These are phyloP conservation scores for Aspergillus brasiliensis DNA, from an alignment of 2,329 filamentous ascomycete genomes.

Conservation along the genomic window DNA sequence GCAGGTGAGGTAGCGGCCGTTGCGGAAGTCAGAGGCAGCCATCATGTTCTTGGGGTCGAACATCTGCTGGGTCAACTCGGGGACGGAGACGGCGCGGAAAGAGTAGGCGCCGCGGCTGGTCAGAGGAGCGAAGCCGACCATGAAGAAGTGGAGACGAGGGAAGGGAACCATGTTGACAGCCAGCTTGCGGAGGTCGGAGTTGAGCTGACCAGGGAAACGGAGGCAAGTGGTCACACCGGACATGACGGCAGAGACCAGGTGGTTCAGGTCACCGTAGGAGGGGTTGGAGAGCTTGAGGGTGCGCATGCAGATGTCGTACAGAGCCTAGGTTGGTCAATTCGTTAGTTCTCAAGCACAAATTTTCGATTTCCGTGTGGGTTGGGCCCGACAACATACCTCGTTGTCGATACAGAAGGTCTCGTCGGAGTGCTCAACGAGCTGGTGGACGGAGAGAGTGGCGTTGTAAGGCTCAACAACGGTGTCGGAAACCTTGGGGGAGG, in stretches of 20 bases:
- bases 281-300: conserved; percentile 98
- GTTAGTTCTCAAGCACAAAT: conserved; percentile 7
- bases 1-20: conserved; percentile 99
- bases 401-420: conserved; percentile 99
- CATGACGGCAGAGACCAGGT: conserved; percentile 99
- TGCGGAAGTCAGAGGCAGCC: conserved; percentile 99
- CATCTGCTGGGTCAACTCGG: conserved; percentile 99
- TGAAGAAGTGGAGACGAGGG: conserved; percentile 99
- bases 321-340: conserved; percentile 56
- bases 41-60: conserved; percentile 99
- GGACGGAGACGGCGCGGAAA: conserved; percentile 96
- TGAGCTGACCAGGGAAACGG: conserved; percentile 99
- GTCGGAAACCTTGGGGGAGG: conserved; percentile 98
- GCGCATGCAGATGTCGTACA: conserved; percentile 99
- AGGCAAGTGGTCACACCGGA: conserved; percentile 98
- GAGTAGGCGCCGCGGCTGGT: conserved; percentile 89
- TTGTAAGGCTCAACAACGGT: conserved; percentile 99
- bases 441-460: conserved; percentile 96
- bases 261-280: conserved; percentile 98
- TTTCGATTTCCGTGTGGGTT: background rate
- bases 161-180: conserved; percentile 99
- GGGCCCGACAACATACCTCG: conserved; percentile 60
- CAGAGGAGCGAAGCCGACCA: conserved; percentile 98
- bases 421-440: conserved; percentile 99
- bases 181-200: conserved; percentile 99